Conservation (phyloP, 2,329 filamentous ascomycete species). For the Clarireedia homoeocarpa region DNA sequence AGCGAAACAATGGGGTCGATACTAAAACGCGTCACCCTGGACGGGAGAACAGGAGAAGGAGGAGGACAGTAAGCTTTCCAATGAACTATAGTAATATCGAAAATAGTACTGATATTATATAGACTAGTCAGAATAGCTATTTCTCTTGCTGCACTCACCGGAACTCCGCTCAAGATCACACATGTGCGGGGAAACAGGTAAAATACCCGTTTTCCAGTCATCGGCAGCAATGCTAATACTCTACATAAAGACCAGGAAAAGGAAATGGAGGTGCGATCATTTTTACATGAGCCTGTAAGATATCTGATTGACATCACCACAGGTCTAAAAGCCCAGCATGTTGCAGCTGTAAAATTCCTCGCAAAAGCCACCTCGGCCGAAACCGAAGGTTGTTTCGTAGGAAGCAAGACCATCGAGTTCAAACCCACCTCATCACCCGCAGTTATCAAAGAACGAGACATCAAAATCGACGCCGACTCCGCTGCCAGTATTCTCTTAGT, state of each 20-base stretch:
- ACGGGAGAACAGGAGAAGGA: slow-evolving; percentile 52
- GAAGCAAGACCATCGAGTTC: slow-evolving; percentile 35
- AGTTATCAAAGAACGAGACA: slow-evolving; percentile 31
- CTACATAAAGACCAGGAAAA: slow-evolving; percentile 10
- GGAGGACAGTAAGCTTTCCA: slow-evolving; percentile 41
- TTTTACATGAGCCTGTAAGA: not conserved
- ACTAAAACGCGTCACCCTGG: slow-evolving; percentile 38
- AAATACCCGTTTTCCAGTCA: not conserved
- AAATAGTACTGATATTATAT: not conserved
- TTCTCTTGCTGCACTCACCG: slow-evolving; percentile 47
- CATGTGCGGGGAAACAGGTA: slow-evolving; percentile 48
- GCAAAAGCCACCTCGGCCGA: slow-evolving; percentile 43
- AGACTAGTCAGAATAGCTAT: slow-evolving; percentile 47
- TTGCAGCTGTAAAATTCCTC: slow-evolving; percentile 47
- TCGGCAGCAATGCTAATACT: not conserved
- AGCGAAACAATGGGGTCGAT: not conserved
- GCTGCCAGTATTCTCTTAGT: slow-evolving; percentile 50
- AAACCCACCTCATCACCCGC: slow-evolving; percentile 24
- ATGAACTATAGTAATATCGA: not conserved
- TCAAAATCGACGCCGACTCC: slow-evolving; percentile 43
- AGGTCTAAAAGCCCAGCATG: slow-evolving; percentile 56
- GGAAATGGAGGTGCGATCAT: slow-evolving; percentile 18
- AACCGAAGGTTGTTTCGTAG: slow-evolving; percentile 42
- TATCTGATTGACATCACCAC: not conserved
- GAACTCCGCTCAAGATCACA: slow-evolving; percentile 43